Evolutionary conservation across 768 basidiomycete genomes (phyloP), one percentile per base, ranked within the genome.

Genomic region (Filobasidium wieringae): DNA sequence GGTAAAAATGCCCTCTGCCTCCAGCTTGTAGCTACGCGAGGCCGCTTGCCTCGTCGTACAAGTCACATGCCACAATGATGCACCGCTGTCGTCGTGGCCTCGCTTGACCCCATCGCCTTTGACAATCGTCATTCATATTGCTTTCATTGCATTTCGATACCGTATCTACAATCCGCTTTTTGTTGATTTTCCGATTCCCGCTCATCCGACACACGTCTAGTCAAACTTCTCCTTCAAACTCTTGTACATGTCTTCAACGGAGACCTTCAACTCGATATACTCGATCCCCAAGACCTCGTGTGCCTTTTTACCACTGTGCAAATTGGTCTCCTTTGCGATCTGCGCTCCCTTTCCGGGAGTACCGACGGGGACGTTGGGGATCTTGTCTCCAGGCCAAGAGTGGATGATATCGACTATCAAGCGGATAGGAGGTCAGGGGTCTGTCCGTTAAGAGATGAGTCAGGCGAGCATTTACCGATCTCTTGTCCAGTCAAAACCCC

Each of bases 401-500:
- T 65, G 55, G 43, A 65, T 53, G 34, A 65, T 55, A 41, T 62
- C 56, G 54, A 58, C 59, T 39, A 36, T 24, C 14, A 47, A 11
- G 14, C 22, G 14, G 14, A 11, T 24, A 47, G 26, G 14, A 24
- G 31, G 5, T 26, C 43, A 26, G 22, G 17, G 24, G 43, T 26
- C 26, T 9, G 30, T 15, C 5, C n/a, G 33, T 33, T 9, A 19
- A 41, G 27, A 33, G 31, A 26, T 22, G 8, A 39, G 36, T 29
- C n/a, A 41, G 11, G 7, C 24, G 24, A 29, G 41, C 19, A n/a
- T 66, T 58, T 40, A 69, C 66, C 67, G 57, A 69, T 66, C 33
- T 74, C 73, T 58, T 74, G 68, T 2, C 66, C 67, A 52, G 55
- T 66, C 62, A 69, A 64, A 0, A 69, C 61, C 1, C 70, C 74